Conservation (phyloP, 768 basidiomycete genomes). For the Lactarius deliciosus region DNA sequence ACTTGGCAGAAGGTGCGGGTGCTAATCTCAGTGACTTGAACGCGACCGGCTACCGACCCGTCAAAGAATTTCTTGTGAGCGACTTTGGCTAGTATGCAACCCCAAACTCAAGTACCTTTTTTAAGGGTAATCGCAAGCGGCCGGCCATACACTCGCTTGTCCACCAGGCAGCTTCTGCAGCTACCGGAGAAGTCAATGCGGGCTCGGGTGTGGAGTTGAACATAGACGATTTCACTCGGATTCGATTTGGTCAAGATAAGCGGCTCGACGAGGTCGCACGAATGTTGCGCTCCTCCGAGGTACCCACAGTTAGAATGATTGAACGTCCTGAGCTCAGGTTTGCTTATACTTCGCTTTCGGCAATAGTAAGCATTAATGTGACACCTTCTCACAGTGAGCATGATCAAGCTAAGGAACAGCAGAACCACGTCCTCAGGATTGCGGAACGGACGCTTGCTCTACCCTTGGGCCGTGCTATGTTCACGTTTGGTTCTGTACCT, state of each 20-base stretch:
- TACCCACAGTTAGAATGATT: conserved; percentile 60
- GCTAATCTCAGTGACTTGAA: conserved; percentile 46
- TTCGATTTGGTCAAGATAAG: conserved; percentile 88
- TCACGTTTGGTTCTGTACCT: conserved; percentile 81
- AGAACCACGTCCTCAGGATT: conserved; percentile 74
- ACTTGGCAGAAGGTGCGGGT: conserved; percentile 65
- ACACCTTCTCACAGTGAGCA: conserved; percentile 58
- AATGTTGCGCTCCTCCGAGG: conserved; percentile 79
- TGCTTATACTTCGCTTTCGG: conserved; percentile 32
- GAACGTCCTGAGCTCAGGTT: conserved; percentile 74
- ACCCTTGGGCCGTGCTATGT: conserved; percentile 88
- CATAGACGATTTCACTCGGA: conserved; percentile 70
- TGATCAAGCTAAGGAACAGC: conserved; percentile 84
- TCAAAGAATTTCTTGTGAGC: conserved; percentile 58
- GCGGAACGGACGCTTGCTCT: conserved; percentile 88
- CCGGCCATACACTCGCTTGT: conserved; percentile 19
- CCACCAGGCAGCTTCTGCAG: conserved; percentile 36
- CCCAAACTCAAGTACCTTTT: not conserved
- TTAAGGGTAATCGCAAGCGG: conserved; percentile 23
- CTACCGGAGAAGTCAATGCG: conserved; percentile 53
- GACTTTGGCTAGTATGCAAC: conserved; percentile 10
- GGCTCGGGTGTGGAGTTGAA: conserved; percentile 73
- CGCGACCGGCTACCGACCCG: conserved; percentile 54
- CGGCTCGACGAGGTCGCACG: conserved; percentile 89
- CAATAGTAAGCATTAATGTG: conserved; percentile 1